A percentile compares a stretch with the other conserved stretches of the same genome.
Conservation (phyloP, 495 filamentous ascomycete species). For the Tuber magnatum region DNA sequence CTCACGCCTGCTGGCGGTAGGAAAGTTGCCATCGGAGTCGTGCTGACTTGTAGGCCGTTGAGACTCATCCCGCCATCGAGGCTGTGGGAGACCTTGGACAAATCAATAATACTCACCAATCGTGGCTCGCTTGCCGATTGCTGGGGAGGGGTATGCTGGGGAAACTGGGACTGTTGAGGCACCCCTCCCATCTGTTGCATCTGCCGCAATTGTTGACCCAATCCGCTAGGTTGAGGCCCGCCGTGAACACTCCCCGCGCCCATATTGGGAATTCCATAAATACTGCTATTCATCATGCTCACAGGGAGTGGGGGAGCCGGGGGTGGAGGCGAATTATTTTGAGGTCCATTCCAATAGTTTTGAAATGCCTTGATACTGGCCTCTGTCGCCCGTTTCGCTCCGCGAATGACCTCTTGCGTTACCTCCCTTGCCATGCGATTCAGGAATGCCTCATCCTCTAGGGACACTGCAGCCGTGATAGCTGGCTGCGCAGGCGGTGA, state of each 20-base stretch:
- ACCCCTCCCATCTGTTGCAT: slow-evolving; percentile 37
- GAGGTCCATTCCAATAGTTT: slow-evolving; percentile 64
- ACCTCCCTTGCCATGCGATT: slow-evolving; percentile 81
- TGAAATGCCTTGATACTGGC: slow-evolving; percentile 82
- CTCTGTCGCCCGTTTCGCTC: slow-evolving; percentile 77
- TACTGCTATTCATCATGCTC: slow-evolving; percentile 3
- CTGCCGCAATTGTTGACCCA: slow-evolving; percentile 39
- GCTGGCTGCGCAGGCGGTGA: slow-evolving; percentile 68
- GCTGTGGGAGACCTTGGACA: slow-evolving; percentile 52
- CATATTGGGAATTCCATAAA: slow-evolving; percentile 22
- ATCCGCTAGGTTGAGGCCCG: slow-evolving; percentile 33
- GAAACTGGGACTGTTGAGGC: slow-evolving; percentile 35
- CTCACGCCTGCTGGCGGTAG: slow-evolving; percentile 77
- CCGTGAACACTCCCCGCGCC: slow-evolving; percentile 26
- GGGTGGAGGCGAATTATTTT: slow-evolving; percentile 14
- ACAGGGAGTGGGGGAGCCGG: slow-evolving; percentile 11
- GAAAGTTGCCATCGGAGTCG: slow-evolving; percentile 69
- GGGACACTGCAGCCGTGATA: slow-evolving; percentile 68
- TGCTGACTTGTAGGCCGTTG: slow-evolving; percentile 30
- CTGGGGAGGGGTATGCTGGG: slow-evolving; percentile 9
- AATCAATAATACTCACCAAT: slow-evolving; percentile 75
- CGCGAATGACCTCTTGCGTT: slow-evolving; percentile 82
- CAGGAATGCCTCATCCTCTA: slow-evolving; percentile 70
- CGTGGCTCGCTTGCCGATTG: slow-evolving; percentile 56
- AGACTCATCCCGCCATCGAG: slow-evolving; percentile 33